phyloP scores from a whole-genome alignment of 106 monocot species.

The Dioscorea alata region DNA sequence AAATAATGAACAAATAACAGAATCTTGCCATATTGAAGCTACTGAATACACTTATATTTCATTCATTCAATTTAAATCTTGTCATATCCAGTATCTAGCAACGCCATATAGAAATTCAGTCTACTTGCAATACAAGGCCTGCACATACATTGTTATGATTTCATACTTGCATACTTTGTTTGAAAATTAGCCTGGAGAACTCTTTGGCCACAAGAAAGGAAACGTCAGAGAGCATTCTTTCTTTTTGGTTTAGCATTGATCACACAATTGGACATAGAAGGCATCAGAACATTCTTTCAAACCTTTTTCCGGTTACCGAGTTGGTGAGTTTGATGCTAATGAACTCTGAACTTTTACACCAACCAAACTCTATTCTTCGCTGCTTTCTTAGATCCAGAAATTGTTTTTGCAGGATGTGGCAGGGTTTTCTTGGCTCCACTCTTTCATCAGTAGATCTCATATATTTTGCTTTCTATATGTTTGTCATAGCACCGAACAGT shows the following conservation, averaged over 20 bases:
- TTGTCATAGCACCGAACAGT: conserved; percentile 72
- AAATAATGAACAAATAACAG: too few relatives aligned
- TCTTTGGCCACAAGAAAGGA: conserved; percentile 96
- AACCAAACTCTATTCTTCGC: not conserved
- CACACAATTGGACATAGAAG: conserved; percentile 80
- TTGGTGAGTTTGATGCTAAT: conserved; percentile 42
- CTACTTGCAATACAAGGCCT: too few relatives aligned
- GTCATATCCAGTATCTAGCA: too few relatives aligned
- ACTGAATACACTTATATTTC: too few relatives aligned
- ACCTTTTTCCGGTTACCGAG: conserved; percentile 86
- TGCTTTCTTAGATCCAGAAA: not conserved
- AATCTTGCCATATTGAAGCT: too few relatives aligned
- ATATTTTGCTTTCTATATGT: conserved; percentile 93
- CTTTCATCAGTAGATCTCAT: conserved; percentile 89
- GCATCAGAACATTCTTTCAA: conserved; percentile 81
- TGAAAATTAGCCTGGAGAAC: conserved; percentile 79
- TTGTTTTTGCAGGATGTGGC: conserved; percentile 83
- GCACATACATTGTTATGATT: not conserved
- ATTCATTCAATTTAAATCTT: too few relatives aligned
- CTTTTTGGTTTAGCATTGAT: conserved; percentile 94
- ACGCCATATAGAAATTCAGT: too few relatives aligned
- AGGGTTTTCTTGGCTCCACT: conserved; percentile 85
- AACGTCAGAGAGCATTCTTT: conserved; percentile 94
- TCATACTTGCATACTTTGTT: not conserved
- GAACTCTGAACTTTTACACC: not conserved